Base-by-base conservation (phyloP, 495 filamentous ascomycete genomes). In the Pseudevernia furfuracea region DNA sequence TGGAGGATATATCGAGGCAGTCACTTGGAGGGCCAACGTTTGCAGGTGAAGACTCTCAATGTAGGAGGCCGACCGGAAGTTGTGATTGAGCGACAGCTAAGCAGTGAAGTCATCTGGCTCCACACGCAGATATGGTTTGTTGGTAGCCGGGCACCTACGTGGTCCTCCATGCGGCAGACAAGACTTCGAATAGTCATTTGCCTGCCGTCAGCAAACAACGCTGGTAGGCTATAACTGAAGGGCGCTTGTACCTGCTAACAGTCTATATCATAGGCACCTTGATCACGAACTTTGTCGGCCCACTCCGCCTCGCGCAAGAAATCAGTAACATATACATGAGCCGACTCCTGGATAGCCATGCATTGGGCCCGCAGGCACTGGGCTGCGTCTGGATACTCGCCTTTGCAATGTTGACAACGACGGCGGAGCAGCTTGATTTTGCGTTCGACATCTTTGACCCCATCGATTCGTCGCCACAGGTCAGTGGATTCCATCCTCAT, bases 391-490 rank as follows among this genome's bases (percentile, higher is more conserved):
- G 64, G 64, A 36, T 66, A 28, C 41, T 61, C 38, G 64, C 46
- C 28, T 66, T 66, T 38, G 59, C 64, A 25, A 66, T 58, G 11
- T 28, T 66, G 34, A 28, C 59, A 30, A 58, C 64, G 34, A 62
- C 59, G 4, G 64, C 64, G 30, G 64, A 66, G 55, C 64, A 66
- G 34, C 64, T 66, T 43, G 46, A 66, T 48, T 66, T 66, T 34
- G 59, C 64, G 8, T 66, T 66, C 44, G 59, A 62, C 28, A 61
- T 66, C 34, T 66, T 66, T 17, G 64, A 66, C 30, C 59, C 64
- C 6, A 66, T 39, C 36, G 64, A 63, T 23, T 55, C 48, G 10
- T 56, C 61, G 28, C 21, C 58, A 11, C 28, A 32, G 39, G 58
- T 60, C 15, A 46, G 58, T 15, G 21, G 43, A 46, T 23, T 43